Evolutionary conservation across 2,329 filamentous ascomycete genomes (phyloP).

Genomic region (Knoxdaviesia proteae): DNA sequence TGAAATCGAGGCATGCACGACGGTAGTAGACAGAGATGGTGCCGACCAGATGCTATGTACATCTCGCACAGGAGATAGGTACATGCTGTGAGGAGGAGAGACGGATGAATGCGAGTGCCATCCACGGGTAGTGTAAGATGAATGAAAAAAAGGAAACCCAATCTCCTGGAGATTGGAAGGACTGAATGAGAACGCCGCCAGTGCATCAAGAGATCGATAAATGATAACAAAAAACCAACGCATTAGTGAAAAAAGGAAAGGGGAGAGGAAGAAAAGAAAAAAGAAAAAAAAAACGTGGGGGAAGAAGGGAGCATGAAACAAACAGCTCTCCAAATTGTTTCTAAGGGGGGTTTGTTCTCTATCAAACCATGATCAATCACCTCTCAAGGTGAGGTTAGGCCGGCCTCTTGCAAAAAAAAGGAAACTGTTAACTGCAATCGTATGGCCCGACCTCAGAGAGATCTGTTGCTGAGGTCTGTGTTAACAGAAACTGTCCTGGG

Average conservation of each 20-base stretch:
- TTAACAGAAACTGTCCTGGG: constrained; percentile 21
- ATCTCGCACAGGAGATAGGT: no score
- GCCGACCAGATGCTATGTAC: no score
- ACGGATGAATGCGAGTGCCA: no score
- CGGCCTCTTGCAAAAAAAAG: background rate
- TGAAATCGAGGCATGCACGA: no score
- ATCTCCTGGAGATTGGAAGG: no score
- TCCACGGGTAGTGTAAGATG: no score
- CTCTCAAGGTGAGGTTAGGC: background rate
- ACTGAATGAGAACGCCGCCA: no score
- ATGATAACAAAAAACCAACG: background rate
- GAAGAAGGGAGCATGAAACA: constrained; percentile 11
- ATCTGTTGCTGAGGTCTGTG: constrained; percentile 15
- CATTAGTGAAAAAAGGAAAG: constrained; percentile 3
- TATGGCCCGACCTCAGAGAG: background rate
- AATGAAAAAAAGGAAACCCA: no score
- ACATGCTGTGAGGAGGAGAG: no score
- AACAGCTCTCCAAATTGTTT: background rate
- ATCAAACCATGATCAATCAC: background rate
- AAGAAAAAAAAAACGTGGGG: constrained; percentile 7
- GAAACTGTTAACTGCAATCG: constrained; percentile 11
- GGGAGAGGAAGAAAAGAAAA: constrained; percentile 4
- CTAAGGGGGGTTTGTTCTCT: background rate
- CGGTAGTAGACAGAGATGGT: no score
- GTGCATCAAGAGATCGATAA: no score